Evolutionary conservation across 495 filamentous ascomycete genomes (phyloP), one percentile per base, ranked within the genome.

Genomic region (Annulohypoxylon maeteangense): DNA sequence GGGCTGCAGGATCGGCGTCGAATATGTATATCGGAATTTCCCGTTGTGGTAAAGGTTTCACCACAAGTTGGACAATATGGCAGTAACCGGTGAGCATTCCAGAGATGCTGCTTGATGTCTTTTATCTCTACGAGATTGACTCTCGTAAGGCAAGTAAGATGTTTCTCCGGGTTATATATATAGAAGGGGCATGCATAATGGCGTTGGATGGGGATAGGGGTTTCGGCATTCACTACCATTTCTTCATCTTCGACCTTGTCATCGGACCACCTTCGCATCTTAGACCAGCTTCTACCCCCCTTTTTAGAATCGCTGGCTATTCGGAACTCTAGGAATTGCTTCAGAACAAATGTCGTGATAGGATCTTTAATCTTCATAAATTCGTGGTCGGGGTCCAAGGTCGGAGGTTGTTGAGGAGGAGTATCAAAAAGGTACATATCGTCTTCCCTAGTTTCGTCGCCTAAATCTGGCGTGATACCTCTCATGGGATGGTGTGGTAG

Each of bases 81-180:
- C 0, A 62, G 65, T 27, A 66, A 45, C 2, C 16, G 62, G 38
- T 73, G 73, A 8, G 20, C 1, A 12, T 59, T 40, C 65, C 65
- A 75, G 25, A 75, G 62, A 32, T 75, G 73, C 18, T 53, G 29
- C 32, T 75, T 73, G 42, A 75, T 48, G n/a, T 62, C 62, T 31
- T 31, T 44, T 38, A 75, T 70, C 0, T 59, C 61, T 40, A 38
- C 27, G n/a, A 73, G 42, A 8, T 50, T 16, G 18, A 27, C 20
- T 12, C 42, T 42, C 1, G 48, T 73, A 23, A 75, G 25, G 12
- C 73, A 75, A 7, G 7, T 10, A 20, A 59, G 45, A 32, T 73
- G 32, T 10, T 62, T 59, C 12, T 53, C 23, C 27, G 51, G 62
- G 10, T 63, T 29, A n/a, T 16, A 8, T 10, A 34, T 27, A 20